Evolutionary conservation across 441 rosid genomes (phyloP), one percentile per base, ranked within the genome.

Genomic region (Gossypium lobatum): DNA sequence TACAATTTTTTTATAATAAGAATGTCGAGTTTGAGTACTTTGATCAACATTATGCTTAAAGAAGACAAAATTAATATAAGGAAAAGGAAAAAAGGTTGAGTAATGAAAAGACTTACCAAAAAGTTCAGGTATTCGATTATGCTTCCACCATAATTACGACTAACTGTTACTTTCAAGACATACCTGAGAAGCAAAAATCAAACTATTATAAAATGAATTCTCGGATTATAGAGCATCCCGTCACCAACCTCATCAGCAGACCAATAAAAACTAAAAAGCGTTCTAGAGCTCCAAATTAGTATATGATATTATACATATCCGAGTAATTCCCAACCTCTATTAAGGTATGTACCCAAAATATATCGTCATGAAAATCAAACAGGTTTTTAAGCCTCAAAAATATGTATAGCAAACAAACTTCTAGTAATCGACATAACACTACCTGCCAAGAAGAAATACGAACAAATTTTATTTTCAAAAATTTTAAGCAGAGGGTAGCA

Each of bases 111-210:
- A 8, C 34, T 81, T 93, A 96, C 99, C 90, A 88, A 78, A 76
- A 96, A 92, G 76, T 96, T 96, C 73, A 89, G 95, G 73, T 83
- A 85, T 81, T 93, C 94, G 75, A 93, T 86, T 58, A 96, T 91
- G 86, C 93, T 89, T 73, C 97, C 92, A 34, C 89, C 88, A 76
- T 92, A 92, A 71, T 91, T 95, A 72, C 97, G 95, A 67, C 83
- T 83, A 55, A 96, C 75, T 39, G 97, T 93, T 76, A 92, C 96
- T 84, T 89, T 93, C 88, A 96, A 86, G 75, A 93, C 94, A 83
- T 96, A 96, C 87, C 98, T 96, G 81, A 64, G 68, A 25, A 68
- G 69, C 11, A 70, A 75, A 72, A 72, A 54, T 48, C 4, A 39
- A 64, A 53, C 20, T 63, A 52, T 5, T 25, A 69, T 55, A 39